phyloP scores from a whole-genome alignment of 305 asterid species.

The Caryopteris hybrid region DNA sequence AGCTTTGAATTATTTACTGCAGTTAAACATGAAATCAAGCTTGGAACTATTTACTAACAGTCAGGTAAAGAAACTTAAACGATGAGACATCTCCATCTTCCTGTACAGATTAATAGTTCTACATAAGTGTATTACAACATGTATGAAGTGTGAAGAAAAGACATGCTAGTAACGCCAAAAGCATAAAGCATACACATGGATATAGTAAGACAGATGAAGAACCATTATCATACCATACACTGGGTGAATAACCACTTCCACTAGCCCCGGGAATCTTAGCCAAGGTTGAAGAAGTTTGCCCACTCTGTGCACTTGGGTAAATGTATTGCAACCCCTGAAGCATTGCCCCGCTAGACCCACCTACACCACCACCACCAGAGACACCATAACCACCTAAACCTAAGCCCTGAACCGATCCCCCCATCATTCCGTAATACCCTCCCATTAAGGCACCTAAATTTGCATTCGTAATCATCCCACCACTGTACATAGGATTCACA shows the following conservation, averaged over 20 bases:
- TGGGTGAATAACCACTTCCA: constrained; percentile 39
- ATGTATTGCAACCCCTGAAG: constrained; percentile 46
- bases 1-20: not conserved
- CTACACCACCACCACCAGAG: constrained; percentile 25
- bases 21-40: not conserved
- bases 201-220: not conserved
- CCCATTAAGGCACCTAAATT: constrained; percentile 45
- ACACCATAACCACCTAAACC: constrained; percentile 42
- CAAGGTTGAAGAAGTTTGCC: constrained; percentile 35
- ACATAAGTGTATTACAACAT: not conserved
- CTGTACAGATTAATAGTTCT: not conserved
- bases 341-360: constrained; percentile 37
- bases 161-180: not conserved
- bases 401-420: constrained; percentile 30
- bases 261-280: constrained; percentile 32
- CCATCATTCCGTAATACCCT: constrained; percentile 51
- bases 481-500: constrained; percentile 53
- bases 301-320: constrained; percentile 42
- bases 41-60: not conserved
- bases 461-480: constrained; percentile 43
- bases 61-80: not conserved
- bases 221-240: constrained; percentile 43
- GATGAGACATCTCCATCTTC: not conserved
- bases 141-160: too few species aligned
- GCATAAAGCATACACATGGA: not conserved